Evolutionary conservation across 1,139 yeast species (phyloP).

Genomic region (Kluyveromyces marxianus): DNA sequence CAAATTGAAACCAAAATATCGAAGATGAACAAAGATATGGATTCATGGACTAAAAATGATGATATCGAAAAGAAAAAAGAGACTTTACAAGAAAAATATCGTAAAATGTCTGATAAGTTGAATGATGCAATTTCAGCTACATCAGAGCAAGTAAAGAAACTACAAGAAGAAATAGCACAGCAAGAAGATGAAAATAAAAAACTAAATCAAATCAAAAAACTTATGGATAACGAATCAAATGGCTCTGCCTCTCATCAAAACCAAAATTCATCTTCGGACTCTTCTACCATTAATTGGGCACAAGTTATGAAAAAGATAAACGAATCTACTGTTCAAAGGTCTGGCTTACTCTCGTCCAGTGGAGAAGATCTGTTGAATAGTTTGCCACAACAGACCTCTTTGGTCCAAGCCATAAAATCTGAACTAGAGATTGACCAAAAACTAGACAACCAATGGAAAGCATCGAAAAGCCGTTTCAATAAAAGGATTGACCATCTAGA

Average conservation of each 20-base stretch:
- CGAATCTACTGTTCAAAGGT: conserved; percentile 18
- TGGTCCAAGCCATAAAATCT: conserved; percentile 20
- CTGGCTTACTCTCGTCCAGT: conserved; percentile 11
- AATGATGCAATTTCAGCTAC: conserved; percentile 10
- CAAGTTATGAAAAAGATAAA: conserved; percentile 11
- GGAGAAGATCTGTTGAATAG: conserved; percentile 11
- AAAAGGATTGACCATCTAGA: conserved; percentile 20
- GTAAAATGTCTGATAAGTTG: conserved; percentile 8
- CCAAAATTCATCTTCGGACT: conserved; percentile 1
- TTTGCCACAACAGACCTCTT: conserved; percentile 17
- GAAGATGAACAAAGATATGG: conserved; percentile 26
- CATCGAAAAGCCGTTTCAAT: conserved; percentile 13
- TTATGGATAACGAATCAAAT: conserved; percentile 8
- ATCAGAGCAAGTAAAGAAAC: conserved; percentile 8
- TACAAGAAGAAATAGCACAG: conserved; percentile 16
- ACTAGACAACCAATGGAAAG: conserved; percentile 21
- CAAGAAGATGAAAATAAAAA: conserved; percentile 22
- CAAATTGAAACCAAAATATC: conserved; percentile 16
- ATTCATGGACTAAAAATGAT: conserved; percentile 16
- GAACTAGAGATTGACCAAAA: conserved; percentile 23
- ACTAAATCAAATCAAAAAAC: conserved; percentile 15
- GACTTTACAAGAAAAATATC: conserved; percentile 13
- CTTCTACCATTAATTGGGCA: conserved; percentile 2
- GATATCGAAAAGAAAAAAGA: conserved; percentile 14
- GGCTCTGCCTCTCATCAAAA: neutral